Evolutionary conservation across 179 eudicot species (phyloP), one percentile per base, ranked within the genome.

Genomic region (Nepenthes alata): DNA sequence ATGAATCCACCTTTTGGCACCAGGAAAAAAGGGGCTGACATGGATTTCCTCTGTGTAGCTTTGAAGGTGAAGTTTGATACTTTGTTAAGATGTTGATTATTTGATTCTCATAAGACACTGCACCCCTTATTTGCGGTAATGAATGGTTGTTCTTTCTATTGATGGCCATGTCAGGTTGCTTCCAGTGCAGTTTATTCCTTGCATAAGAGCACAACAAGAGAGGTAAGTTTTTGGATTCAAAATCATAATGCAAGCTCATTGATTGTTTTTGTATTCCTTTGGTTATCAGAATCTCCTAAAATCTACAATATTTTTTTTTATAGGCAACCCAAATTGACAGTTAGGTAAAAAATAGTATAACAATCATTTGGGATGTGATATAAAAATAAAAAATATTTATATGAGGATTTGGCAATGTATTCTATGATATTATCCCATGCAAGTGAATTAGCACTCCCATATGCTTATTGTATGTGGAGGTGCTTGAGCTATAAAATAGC

Each of bases 1-100:
- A 91, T 89, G 98, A 91, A 91, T 77, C 98, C 98, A 68, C 98
- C 98, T 62, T 91, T 91, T 77, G 98, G 98, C 61, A 91, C 98
- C 16, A 72, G 98, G 62, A 84, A 67, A 61, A 91, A 89, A 79
- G 98, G 98, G 37, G 95, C 89, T 14, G 98, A 91, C 76, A 86
- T 91, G 95, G 91, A 83, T 39, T 91, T 91, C 71, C 84, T 91
- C 34, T 73, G 59, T 60, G 74, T 72, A 48, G 98, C 88, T 47
- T 66, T 91, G 75, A 85, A 81, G 87, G 97, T 91, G 75, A 52
- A 2, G 25, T 25, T 25, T 47, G 37, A 53, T 34, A 36, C n/a
- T 11, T 12, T 50, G 50, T n/a, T 37, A 2, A 34, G 16, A 36
- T 7, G n/a, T 6, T 62, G 13, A 16, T 16, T 16, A 16, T 16